Evolutionary conservation across 108 stramenopile genomes (phyloP), one percentile per base, ranked within the genome.

Genomic region (Nitzschia palea): DNA sequence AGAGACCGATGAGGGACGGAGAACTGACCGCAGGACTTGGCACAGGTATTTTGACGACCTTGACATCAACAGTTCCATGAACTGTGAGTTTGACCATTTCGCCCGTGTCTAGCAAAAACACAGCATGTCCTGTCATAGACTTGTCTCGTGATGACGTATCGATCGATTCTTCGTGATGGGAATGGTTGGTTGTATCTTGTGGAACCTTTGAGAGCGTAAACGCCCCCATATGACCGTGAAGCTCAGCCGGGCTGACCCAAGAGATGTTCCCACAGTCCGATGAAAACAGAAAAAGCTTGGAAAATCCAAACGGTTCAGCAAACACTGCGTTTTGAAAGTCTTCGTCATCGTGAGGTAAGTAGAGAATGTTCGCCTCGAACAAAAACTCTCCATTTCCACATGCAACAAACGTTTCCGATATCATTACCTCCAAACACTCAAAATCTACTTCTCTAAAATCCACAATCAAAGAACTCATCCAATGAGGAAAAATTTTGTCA

Each of bases 371-470:
- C 2, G 75, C 80, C 48, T 82, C 78, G 4, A 81, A 53, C 75
- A 85, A 59, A 48, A 85, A 82, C 37, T 76, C 58, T 20, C 84
- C 80, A 35, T 79, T 61, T 34, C 84, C 84, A 62, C 84, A 85
- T n/a, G 78, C 74, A 1, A 70, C 80, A 44, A 85, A 22, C 20
- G 32, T 69, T 17, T 62, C 58, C 5, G 73, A 72, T 14, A 74
- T 67, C 44, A 48, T 8, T 2, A 71, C 51, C 0, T 75, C 62
- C 10, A 84, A 52, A 29, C 68, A 45, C 15, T 51, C 54, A 23
- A 75, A 55, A 45, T 81, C 68, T 15, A 63, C 62, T 33, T 44
- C 71, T 23, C 55, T 55, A 25, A 4, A 14, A 4, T 52, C 45
- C 9, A 44, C 18, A 4, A 72, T 43, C 64, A 70, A 69, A 20